Conservation (phyloP, 352 stramenopile species). For the Phytophthora sp. region DNA sequence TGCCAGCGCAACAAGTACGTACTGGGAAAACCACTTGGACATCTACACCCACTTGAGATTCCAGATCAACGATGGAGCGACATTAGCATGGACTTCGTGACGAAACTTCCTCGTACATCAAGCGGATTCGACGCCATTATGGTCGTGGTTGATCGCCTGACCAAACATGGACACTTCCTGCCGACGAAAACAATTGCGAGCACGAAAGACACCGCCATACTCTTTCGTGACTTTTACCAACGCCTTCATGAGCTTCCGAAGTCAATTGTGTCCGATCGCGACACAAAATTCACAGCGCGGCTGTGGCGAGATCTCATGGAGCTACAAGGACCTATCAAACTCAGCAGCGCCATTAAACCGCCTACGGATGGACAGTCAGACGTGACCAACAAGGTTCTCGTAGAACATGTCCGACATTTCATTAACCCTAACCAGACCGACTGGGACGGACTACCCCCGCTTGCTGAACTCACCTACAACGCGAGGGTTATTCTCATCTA, state of each 20-base stretch:
- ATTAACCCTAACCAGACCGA: neutral
- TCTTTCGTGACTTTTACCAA: constrained; percentile 21
- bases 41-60: constrained; percentile 18
- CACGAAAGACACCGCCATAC: neutral
- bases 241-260: constrained; percentile 12
- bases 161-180: constrained; percentile 17
- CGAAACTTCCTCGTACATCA: neutral
- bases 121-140: neutral
- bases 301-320: constrained; percentile 15
- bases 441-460: neutral
- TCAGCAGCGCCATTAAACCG: constrained; percentile 20
- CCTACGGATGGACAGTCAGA: constrained; percentile 24
- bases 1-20: constrained; percentile 13
- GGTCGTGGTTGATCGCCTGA: constrained; percentile 10
- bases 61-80: constrained; percentile 2
- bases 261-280: constrained; percentile 18
- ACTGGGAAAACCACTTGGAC: neutral
- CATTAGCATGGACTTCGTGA: constrained; percentile 25
- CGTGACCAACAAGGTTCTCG: constrained; percentile 6
- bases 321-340: constrained; percentile 8
- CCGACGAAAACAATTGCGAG: neutral
- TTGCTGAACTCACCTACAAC: constrained; percentile 10
- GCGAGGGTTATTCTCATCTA: neutral
- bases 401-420: constrained; percentile 9
- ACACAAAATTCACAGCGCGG: constrained; percentile 18